Evolutionary conservation across 208 protist species (phyloP).

Genomic region (Acanthamoeba triangularis): DNA sequence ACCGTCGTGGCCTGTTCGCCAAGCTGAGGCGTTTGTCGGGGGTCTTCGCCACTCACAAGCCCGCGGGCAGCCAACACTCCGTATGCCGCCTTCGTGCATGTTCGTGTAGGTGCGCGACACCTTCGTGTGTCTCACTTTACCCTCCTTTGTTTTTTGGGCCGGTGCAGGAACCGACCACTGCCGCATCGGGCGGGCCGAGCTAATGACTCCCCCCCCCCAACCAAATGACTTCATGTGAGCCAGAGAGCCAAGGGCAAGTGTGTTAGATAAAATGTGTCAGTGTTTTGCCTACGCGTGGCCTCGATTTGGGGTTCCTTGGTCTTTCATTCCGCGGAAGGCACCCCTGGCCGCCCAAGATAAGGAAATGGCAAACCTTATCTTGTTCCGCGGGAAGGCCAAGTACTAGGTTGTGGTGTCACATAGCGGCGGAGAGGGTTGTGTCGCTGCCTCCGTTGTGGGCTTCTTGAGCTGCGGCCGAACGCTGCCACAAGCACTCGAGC

Average conservation of each 20-base stretch:
- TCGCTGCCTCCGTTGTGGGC: not conserved
- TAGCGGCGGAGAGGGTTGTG: not conserved
- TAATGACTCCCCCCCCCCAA: too few relatives aligned
- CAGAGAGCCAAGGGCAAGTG: too few relatives aligned
- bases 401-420: not conserved
- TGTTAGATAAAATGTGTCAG: too few relatives aligned
- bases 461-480: not conserved
- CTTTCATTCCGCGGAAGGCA: too few relatives aligned
- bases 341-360: too few relatives aligned
- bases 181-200: too few relatives aligned
- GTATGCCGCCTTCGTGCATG: not conserved
- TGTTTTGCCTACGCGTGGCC: too few relatives aligned
- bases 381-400: too few relatives aligned
- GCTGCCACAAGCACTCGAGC: not conserved
- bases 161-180: not conserved
- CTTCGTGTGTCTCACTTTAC: not conserved
- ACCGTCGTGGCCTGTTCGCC: not conserved
- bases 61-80: not conserved
- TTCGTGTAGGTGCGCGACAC: not conserved
- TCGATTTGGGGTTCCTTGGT: too few relatives aligned
- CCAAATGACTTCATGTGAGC: too few relatives aligned
- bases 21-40: conserved; percentile 4
- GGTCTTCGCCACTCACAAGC: not conserved
- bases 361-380: too few relatives aligned
- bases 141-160: not conserved